Conservation (phyloP, 768 basidiomycete genomes). For the Mrakia hoshinonis region DNA sequence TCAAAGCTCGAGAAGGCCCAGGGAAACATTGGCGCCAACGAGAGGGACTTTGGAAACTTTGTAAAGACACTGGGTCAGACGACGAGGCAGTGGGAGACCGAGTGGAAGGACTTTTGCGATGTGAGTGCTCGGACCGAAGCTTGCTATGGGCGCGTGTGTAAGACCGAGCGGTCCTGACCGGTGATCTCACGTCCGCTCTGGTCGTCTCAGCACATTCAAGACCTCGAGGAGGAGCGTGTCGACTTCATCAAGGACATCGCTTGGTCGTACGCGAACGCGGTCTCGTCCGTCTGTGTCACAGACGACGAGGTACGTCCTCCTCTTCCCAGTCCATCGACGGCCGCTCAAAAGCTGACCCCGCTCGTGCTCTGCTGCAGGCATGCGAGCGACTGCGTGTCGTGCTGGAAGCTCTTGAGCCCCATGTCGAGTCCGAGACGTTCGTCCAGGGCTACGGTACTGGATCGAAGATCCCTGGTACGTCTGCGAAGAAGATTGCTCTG, state of each 20-base stretch:
- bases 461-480: slow-evolving; percentile 57
- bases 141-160: neutral
- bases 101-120: slow-evolving; percentile 93
- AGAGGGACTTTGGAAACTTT: slow-evolving; percentile 85
- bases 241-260: slow-evolving; percentile 90
- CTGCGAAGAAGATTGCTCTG: neutral
- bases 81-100: slow-evolving; percentile 70
- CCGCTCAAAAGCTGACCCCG: neutral
- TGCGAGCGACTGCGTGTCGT: slow-evolving; percentile 81
- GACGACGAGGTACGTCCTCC: slow-evolving; percentile 73
- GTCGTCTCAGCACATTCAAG: slow-evolving; percentile 58
- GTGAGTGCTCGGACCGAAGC: slow-evolving; percentile 33
- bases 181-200: slow-evolving; percentile 26
- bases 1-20: slow-evolving; percentile 78
- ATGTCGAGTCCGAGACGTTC: slow-evolving; percentile 79
- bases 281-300: slow-evolving; percentile 88
- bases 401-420: slow-evolving; percentile 80
- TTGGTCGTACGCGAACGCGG: slow-evolving; percentile 91
- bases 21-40: slow-evolving; percentile 80
- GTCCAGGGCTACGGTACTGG: slow-evolving; percentile 85
- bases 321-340: neutral
- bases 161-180: neutral
- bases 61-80: slow-evolving; percentile 70
- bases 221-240: slow-evolving; percentile 88
- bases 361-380: slow-evolving; percentile 49